phyloP scores from a whole-genome alignment of 2,329 filamentous ascomycete genomes.

The Pyrenochaeta sp. region DNA sequence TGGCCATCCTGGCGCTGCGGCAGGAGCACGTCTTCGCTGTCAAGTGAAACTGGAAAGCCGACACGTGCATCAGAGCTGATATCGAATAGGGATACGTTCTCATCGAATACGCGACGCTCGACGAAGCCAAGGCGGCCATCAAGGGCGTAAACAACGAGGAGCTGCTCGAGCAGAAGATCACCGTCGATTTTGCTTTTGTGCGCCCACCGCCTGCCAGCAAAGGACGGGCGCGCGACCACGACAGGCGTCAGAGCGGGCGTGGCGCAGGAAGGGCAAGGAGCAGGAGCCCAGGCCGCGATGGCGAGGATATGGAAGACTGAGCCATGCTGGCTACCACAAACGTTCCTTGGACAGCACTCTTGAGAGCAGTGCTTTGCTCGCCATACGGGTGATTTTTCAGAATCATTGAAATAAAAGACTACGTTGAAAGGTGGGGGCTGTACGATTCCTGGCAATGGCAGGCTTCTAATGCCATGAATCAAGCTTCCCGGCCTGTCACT shows the following conservation, averaged over 20 bases:
- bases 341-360: background rate
- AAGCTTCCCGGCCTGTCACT: slow-evolving; percentile 25
- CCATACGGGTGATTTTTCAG: background rate
- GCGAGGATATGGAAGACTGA: slow-evolving; percentile 45
- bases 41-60: background rate
- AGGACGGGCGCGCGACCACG: slow-evolving; percentile 46
- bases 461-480: background rate
- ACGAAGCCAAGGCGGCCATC: slow-evolving; percentile 83
- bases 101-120: slow-evolving; percentile 82
- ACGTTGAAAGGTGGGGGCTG: background rate
- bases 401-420: background rate
- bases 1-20: background rate
- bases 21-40: too few species aligned
- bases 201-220: slow-evolving; percentile 72
- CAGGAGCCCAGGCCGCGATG: slow-evolving; percentile 53
- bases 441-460: background rate
- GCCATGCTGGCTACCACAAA: background rate
- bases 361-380: background rate
- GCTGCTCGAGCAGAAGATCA: slow-evolving; percentile 80
- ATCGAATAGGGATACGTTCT: slow-evolving; percentile 76
- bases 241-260: slow-evolving; percentile 41
- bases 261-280: slow-evolving; percentile 51
- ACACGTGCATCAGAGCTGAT: slow-evolving; percentile 8
- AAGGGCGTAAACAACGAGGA: slow-evolving; percentile 80
- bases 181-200: slow-evolving; percentile 87